Conservation (phyloP, 129 eudicot genomes). For the Arctium lappa region DNA sequence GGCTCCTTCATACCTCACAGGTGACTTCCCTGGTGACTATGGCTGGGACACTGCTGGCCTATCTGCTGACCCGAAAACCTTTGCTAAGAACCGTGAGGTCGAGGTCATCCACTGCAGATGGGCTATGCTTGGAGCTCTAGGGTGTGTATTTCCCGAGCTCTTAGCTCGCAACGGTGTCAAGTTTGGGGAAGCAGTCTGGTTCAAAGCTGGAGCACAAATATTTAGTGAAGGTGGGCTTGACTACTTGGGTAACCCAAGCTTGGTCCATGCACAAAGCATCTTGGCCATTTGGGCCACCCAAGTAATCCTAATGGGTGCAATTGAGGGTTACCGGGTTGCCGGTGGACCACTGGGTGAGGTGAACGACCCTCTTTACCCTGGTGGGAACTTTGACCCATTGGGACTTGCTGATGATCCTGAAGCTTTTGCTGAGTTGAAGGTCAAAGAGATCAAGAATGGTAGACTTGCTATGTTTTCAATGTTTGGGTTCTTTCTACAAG, state of each 20-base stretch:
- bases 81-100: neutral
- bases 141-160: no score
- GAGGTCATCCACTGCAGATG: no score
- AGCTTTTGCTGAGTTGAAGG: slow-evolving; percentile 17
- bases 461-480: slow-evolving; percentile 16
- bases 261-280: slow-evolving; percentile 12
- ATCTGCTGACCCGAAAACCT: slow-evolving; percentile 10
- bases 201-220: neutral
- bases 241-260: slow-evolving; percentile 16
- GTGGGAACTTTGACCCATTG: slow-evolving; percentile 24
- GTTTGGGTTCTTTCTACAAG: slow-evolving; percentile 22
- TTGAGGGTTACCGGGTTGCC: slow-evolving; percentile 8
- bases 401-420: slow-evolving; percentile 22
- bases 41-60: slow-evolving; percentile 14
- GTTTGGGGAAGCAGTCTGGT: no score
- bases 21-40: neutral
- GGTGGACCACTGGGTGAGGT: slow-evolving; percentile 18
- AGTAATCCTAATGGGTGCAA: slow-evolving; percentile 14
- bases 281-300: slow-evolving; percentile 1
- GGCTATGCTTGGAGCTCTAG: no score
- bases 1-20: slow-evolving; percentile 10
- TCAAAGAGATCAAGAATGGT: slow-evolving; percentile 10
- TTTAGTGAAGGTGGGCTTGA: slow-evolving; percentile 3
- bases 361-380: slow-evolving; percentile 10
- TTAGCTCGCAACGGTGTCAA: no score